Evolutionary conservation across 2,329 filamentous ascomycete species (phyloP).

Genomic region (Hymenoscyphus fructigenus): DNA sequence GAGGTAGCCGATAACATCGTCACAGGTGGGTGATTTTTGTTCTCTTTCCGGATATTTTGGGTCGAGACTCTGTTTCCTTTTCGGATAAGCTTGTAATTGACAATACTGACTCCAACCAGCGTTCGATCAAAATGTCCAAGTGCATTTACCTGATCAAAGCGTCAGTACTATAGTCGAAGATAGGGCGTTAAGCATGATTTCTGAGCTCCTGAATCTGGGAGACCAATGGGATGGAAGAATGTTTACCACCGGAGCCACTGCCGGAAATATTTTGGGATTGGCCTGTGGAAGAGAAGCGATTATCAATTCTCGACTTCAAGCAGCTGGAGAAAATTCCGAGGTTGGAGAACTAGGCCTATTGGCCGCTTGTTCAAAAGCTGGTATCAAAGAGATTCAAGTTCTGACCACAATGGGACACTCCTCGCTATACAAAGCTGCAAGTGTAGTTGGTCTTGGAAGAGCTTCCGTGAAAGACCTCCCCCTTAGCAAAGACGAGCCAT

Average conservation of each 20-base stretch:
- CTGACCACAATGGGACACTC: conserved; percentile 83
- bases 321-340: conserved; percentile 36
- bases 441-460: conserved; percentile 76
- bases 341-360: conserved; percentile 72
- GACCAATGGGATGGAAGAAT: conserved; percentile 67
- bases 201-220: conserved; percentile 63
- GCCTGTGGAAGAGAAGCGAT: conserved; percentile 71
- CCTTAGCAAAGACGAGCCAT: conserved; percentile 53
- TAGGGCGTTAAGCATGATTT: conserved; percentile 66
- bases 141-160: conserved; percentile 76
- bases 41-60: too few relatives aligned
- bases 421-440: conserved; percentile 79
- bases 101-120: conserved; percentile 34
- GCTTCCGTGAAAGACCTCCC: conserved; percentile 62
- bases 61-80: too few relatives aligned
- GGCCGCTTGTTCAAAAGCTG: conserved; percentile 61
- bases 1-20: conserved; percentile 83
- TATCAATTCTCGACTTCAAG: conserved; percentile 42
- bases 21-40: conserved; percentile 39
- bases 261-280: conserved; percentile 63
- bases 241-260: conserved; percentile 75
- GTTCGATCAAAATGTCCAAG: conserved; percentile 80
- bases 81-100: too few relatives aligned
- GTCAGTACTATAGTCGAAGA: conserved; percentile 77
- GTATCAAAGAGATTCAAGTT: conserved; percentile 68